Evolutionary conservation across 2,329 filamentous ascomycete species (phyloP), one percentile per base, ranked within the genome.

Genomic region (Colletotrichum sp.): DNA sequence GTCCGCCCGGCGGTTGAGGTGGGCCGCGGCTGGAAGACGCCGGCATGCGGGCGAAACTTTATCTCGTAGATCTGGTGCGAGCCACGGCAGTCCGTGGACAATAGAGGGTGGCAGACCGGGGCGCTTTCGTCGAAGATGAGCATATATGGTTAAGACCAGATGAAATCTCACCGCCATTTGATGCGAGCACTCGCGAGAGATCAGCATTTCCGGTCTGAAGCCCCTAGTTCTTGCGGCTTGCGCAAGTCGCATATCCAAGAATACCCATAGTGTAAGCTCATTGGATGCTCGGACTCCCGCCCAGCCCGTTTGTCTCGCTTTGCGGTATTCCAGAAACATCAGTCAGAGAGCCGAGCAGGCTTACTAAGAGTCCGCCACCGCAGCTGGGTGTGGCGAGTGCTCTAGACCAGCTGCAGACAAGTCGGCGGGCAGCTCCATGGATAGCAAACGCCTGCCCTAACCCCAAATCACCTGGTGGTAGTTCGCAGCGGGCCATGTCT

Each of bases 141-240:
- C 18, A 56, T 18, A 30, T 34, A 48, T 30, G 12, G 9, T 32
- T 9, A 48, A 59, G 43, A 61, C 61, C 55, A 66, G 63, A 72
- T 21, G 56, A 66, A 24, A 67, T 64, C 73, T 72, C 69, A 75
- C 73, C 73, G 73, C 73, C 48, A 30, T 73, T 75, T 73, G 61
- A 65, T 56, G 26, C 43, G 48, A 34, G 38, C 8, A 21, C 9
- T 48, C 52, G 28, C 32, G 13, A 24, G 18, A 64, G 62, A 73
- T 68, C 69, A 63, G 43, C 73, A 59, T 32, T 38, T 21, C 30
- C 8, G 21, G 26, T n/a, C 18, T 48, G 13, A 14, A 62, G 59
- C 62, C 16, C 52, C 48, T 14, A 74, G 72, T 62, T 36, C 30
- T n/a, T 55, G 55, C 43, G 38, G 68, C 67, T 71, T 62, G 55